Percentiles rank a stretch among this genome's conserved stretches.
These are phyloP conservation scores for Pholiota microspora DNA, from an alignment of 768 basidiomycete genomes.

Conservation along the genomic window DNA sequence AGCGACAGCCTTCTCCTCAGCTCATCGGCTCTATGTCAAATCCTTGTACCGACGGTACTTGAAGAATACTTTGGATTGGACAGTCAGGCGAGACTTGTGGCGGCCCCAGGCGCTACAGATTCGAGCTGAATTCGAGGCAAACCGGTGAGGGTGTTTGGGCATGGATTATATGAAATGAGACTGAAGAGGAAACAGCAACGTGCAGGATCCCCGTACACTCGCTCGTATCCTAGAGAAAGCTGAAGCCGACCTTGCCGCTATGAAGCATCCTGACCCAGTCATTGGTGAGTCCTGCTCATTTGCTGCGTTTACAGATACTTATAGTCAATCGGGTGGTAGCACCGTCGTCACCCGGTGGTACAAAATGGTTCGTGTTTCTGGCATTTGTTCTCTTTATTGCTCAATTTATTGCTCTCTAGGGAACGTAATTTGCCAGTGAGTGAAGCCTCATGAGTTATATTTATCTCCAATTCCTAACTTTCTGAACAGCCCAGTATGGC, in stretches of 20 bases:
- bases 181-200: conserved; percentile 48
- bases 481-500: conserved; percentile 64
- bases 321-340: conserved; percentile 44
- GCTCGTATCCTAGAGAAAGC: conserved; percentile 76
- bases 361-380: conserved; percentile 80
- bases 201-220: conserved; percentile 81
- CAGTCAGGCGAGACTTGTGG: conserved; percentile 82
- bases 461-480: conserved; percentile 15
- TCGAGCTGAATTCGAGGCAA: conserved; percentile 89
- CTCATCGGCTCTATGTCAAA: conserved; percentile 84
- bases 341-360: conserved; percentile 81
- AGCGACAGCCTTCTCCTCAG: conserved; percentile 58
- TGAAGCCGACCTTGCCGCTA: conserved; percentile 66
- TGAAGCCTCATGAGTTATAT: too few relatives aligned
- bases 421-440: too few relatives aligned
- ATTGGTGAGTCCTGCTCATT: conserved; percentile 60
- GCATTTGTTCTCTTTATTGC: neutral
- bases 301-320: neutral
- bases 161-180: neutral
- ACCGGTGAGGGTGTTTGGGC: conserved; percentile 48
- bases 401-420: conserved; percentile 35
- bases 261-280: conserved; percentile 89
- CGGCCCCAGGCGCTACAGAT: conserved; percentile 81
- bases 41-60: conserved; percentile 88
- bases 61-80: conserved; percentile 89